These are phyloP conservation scores for Hirschfeldia incana DNA, from an alignment of 345 rosid species.

Conservation along the genomic window DNA sequence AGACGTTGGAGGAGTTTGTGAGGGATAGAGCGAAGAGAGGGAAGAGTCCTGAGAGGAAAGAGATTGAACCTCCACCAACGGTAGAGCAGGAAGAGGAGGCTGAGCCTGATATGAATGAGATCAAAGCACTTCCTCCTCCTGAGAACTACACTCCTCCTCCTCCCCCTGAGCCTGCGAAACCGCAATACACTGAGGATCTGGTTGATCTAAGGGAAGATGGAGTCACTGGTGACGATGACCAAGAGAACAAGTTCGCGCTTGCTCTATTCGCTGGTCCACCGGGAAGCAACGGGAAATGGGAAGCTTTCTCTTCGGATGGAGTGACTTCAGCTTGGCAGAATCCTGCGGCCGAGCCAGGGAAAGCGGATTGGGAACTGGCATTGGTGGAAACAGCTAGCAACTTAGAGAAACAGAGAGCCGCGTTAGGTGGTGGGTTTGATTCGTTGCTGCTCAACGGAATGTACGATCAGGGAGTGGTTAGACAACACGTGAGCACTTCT, in stretches of 20 bases:
- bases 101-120: slow-evolving; percentile 69
- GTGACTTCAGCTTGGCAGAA: slow-evolving; percentile 79
- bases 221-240: slow-evolving; percentile 82
- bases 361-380: slow-evolving; percentile 95
- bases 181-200: slow-evolving; percentile 58
- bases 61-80: slow-evolving; percentile 35
- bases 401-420: slow-evolving; percentile 70
- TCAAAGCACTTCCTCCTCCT: slow-evolving; percentile 82
- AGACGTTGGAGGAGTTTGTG: slow-evolving; percentile 78
- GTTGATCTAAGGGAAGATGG: slow-evolving; percentile 75
- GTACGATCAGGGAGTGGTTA: slow-evolving; percentile 93
- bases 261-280: slow-evolving; percentile 65
- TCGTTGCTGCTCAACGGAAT: slow-evolving; percentile 76
- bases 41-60: slow-evolving; percentile 64
- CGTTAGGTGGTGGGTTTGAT: slow-evolving; percentile 80
- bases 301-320: slow-evolving; percentile 72
- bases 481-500: slow-evolving; percentile 71
- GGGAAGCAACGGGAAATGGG: slow-evolving; percentile 55
- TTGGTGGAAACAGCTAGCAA: slow-evolving; percentile 84
- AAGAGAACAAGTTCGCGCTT: slow-evolving; percentile 81
- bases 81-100: slow-evolving; percentile 39
- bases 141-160: slow-evolving; percentile 63
- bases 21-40: slow-evolving; percentile 68
- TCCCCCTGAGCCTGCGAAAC: slow-evolving; percentile 46
- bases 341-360: slow-evolving; percentile 82